Evolutionary conservation across 1,284 basidiomycete genomes (phyloP), one percentile per base, ranked within the genome.

Genomic region (Ganoderma lingzhi): DNA sequence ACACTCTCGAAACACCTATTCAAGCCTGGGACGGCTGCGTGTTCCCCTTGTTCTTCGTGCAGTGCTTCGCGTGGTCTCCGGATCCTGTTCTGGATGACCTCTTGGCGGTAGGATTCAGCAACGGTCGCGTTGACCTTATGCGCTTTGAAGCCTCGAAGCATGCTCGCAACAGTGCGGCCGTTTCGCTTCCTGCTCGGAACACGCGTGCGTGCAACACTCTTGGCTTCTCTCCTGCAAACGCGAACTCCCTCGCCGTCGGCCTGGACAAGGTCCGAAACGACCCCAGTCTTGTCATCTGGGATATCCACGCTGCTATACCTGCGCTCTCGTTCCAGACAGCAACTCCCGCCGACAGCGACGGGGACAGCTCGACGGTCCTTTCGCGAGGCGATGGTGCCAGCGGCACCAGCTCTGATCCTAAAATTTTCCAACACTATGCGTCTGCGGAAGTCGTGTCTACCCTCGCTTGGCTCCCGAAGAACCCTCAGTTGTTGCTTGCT

Each of bases 41-140:
- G 51, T 23, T 45, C 19, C 28, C 30, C 51, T 35, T 23, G 5
- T 6, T 6, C 30, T 37, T 19, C 8, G 12, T n/a, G 32, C 68
- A 94, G 93, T 93, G 92, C 73, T 90, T 94, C 76, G 88, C 91
- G 0, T 93, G 93, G 91, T 94, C 91, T 55, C 90, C 92, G 30
- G 90, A 92, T 76, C 84, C 88, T 15, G 75, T 81, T 15, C 86
- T 89, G 65, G 87, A 93, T 67, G 93, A 95, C 78, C 82, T 95
- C 0, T 79, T 94, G 30, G 93, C 93, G 23, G 86, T 94, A n/a
- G 93, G 93, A 28, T 83, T 88, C 68, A 86, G 83, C 56, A 89
- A 84, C 0, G 93, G 93, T 30, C 90, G 87, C 63, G 90, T 94
- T 19, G 92, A 94, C 69, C 83, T 95, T 28, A 81, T 93, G 66